Evolutionary conservation across 108 stramenopile species (phyloP).

Genomic region (Cyclotella choctawhatcheeana): DNA sequence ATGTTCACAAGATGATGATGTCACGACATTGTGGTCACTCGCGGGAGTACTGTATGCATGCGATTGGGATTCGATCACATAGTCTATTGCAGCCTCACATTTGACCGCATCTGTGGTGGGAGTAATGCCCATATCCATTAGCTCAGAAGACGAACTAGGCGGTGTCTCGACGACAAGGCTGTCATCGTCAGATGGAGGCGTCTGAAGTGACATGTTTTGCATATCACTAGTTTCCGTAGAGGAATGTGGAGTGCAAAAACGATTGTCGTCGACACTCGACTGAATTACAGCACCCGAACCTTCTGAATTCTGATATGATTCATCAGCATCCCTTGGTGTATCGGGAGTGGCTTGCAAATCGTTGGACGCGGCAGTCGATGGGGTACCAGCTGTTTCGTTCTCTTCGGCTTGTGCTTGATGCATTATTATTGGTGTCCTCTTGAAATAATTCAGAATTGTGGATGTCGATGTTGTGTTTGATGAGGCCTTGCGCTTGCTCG

Average conservation of each 20-base stretch:
- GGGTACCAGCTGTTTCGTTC: neutral
- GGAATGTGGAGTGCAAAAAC: neutral
- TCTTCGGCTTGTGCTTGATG: neutral
- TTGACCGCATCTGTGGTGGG: neutral
- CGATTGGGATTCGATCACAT: neutral
- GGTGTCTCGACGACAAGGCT: constrained; percentile 4
- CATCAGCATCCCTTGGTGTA: neutral
- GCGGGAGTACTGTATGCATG: neutral
- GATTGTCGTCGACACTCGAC: neutral
- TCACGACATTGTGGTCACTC: neutral
- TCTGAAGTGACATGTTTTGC: neutral
- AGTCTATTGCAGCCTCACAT: neutral
- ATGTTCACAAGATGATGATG: neutral
- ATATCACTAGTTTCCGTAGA: neutral
- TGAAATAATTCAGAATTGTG: neutral
- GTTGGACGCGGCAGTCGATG: neutral
- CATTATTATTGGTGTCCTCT: neutral
- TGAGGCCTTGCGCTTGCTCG: neutral
- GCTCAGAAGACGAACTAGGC: constrained; percentile 12
- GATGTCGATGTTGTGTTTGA: neutral
- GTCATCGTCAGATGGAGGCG: constrained; percentile 4
- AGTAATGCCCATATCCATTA: neutral
- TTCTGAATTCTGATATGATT: neutral
- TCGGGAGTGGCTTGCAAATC: neutral
- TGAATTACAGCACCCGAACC: neutral